Conservation (phyloP, 257 asterid species). For the Ballota nigra region DNA sequence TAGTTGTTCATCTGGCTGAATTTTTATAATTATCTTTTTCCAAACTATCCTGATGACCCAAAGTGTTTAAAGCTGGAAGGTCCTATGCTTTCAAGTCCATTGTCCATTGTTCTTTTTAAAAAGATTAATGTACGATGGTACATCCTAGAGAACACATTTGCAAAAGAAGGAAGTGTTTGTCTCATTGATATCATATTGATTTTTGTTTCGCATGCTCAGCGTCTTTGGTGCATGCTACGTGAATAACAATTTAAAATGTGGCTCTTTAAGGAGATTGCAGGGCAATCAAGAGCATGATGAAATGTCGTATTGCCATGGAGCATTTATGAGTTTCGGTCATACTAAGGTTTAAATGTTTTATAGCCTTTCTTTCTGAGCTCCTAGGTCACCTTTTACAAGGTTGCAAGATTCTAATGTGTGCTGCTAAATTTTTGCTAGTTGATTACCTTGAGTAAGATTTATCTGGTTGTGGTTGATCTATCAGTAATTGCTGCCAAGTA, state of each 20-base stretch:
- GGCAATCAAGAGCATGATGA: slow-evolving; percentile 17
- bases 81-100: slow-evolving; percentile 8
- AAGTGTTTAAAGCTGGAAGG: slow-evolving; percentile 4
- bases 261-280: neutral
- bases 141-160: neutral
- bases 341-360: neutral
- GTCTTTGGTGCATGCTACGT: slow-evolving; percentile 12
- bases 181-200: neutral
- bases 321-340: slow-evolving; percentile 15
- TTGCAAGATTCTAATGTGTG: neutral
- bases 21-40: neutral
- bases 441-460: slow-evolving; percentile 1
- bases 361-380: neutral
- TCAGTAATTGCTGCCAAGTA: neutral
- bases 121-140: neutral
- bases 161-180: neutral
- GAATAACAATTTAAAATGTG: slow-evolving; percentile 5
- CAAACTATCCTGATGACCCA: slow-evolving; percentile 9
- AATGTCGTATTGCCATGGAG: neutral
- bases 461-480: slow-evolving; percentile 9
- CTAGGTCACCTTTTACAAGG: slow-evolving; percentile 8
- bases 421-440: slow-evolving; percentile 11
- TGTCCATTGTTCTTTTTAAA: neutral
- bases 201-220: slow-evolving; percentile 3
- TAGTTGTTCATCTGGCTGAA: slow-evolving; percentile 9